Evolutionary conservation across 2,329 filamentous ascomycete species (phyloP), one percentile per base, ranked within the genome.

Genomic region (Chlorencoelia australis): DNA sequence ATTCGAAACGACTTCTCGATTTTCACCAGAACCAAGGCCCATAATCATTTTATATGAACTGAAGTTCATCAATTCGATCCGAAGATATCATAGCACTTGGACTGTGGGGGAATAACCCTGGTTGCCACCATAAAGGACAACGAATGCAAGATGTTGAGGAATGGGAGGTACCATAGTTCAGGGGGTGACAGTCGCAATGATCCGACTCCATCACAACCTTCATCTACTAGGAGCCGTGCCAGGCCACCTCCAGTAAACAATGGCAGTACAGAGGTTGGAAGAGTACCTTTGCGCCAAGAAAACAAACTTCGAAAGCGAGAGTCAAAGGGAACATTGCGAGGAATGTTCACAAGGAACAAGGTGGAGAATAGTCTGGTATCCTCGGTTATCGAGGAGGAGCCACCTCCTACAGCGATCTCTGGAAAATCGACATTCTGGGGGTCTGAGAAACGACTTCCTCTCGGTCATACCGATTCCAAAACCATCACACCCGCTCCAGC

Each of bases 281-380:
- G 46, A 24, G 42, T 49, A 14, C 46, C 53, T 15, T 36, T 52
- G 30, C 32, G 35, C 10, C 25, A 42, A 21, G 37, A 40, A n/a
- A 50, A 50, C 22, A 9, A 55, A 7, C 44, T 50, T 15, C 40
- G 43, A 9, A 34, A 34, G 14, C 40, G 43, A 26, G 44, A 49
- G 13, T 55, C 53, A 2, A 55, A 49, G 40, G 47, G 48, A 11
- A 48, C 51, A 19, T 32, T 57, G 14, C 42, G 53, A 26, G 49
- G 46, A 10, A 51, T 57, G n/a, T 57, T 57, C 30, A 50, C 40
- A 16, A 39, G 48, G 18, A 50, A 47, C 19, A 52, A 51, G 36
- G n/a, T 33, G 1, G 50, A 52, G 7, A 53, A 49, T 22, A 33
- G 25, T 22, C 15, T 38, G 11, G 31, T 48, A 14, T 41, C 37